Evolutionary conservation across 2,329 filamentous ascomycete genomes (phyloP), one percentile per base, ranked within the genome.

Genomic region (Aspergillus brasiliensis): DNA sequence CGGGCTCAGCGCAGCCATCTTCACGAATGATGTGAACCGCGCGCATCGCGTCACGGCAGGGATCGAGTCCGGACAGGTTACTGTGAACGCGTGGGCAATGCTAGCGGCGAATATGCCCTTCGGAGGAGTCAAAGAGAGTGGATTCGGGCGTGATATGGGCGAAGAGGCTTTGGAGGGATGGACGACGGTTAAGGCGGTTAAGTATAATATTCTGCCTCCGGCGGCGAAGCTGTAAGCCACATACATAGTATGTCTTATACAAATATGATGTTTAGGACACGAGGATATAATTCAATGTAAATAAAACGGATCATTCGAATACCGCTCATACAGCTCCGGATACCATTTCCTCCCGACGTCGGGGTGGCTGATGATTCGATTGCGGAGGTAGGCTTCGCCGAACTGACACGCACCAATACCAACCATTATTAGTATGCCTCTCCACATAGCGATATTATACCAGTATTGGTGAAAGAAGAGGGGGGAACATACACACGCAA

Each of bases 331-430:
- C 10, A 76, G 57, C 3, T 75, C 69, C 3, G 72, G 70, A 62
- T 76, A 76, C 73, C 74, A 75, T 56, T 65, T 69, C 49, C 65
- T 67, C 5, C 73, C 74, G 1, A 76, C 74, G 17, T 76, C 74
- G 1, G 74, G 71, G 56, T 76, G 73, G 59, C 74, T 75, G 8
- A 75, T 49, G 11, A 76, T 73, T 2, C 73, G 73, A 57, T 76
- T 75, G 23, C 73, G 65, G 17, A 76, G 61, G 56, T 75, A 71
- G 6, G 73, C 73, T 60, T 76, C 73, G 2, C 73, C 73, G 13
- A 76, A 75, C 73, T 76, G n/a, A 34, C 4, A 34, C 31, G n/a
- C n/a, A n/a, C 11, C 11, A 34, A 11, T 4, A 31, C 11, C 3
- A 5, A 31, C 28, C 1, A 10, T 31, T 1, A 11, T 10, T 10